Conservation (phyloP, 768 basidiomycete genomes). For the Hemileccinum rubropunctum region DNA sequence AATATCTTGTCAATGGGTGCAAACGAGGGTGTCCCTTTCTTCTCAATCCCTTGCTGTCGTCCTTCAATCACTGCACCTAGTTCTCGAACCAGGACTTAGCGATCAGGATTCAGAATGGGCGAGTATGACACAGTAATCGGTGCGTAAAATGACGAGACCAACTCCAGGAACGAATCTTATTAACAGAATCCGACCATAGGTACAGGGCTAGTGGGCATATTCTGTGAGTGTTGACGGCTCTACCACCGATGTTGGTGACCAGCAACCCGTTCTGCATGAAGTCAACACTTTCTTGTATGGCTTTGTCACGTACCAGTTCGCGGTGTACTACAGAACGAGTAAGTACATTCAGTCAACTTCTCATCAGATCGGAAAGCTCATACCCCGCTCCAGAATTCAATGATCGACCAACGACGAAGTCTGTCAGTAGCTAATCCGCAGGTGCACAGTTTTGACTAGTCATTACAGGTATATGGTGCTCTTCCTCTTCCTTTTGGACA, state of each 20-base stretch:
- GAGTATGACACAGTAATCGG: background rate
- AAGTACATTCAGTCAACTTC: background rate
- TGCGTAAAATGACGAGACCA: background rate
- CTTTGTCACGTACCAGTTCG: conserved; percentile 41
- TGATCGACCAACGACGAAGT: conserved; percentile 9
- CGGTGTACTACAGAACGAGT: conserved; percentile 32
- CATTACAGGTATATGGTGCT: conserved; percentile 10
- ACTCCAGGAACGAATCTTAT: background rate
- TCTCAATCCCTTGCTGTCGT: background rate
- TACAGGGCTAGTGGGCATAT: conserved; percentile 12
- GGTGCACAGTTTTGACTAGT: background rate
- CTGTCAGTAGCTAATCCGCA: background rate
- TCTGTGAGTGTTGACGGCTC: conserved; percentile 5
- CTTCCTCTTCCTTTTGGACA: conserved; percentile 13
- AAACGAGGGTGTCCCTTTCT: too few species aligned
- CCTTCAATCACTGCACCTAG: background rate
- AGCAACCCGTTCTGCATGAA: background rate
- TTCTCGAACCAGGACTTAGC: too few species aligned
- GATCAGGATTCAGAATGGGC: background rate
- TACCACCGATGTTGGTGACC: background rate
- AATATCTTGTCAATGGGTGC: too few species aligned
- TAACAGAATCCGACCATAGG: background rate
- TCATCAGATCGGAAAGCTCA: background rate
- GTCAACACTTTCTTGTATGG: conserved; percentile 35
- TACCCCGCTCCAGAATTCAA: conserved; percentile 8